Evolutionary conservation across 352 stramenopile species (phyloP), one percentile per base, ranked within the genome.

Genomic region (Globisporangium carolinianum): DNA sequence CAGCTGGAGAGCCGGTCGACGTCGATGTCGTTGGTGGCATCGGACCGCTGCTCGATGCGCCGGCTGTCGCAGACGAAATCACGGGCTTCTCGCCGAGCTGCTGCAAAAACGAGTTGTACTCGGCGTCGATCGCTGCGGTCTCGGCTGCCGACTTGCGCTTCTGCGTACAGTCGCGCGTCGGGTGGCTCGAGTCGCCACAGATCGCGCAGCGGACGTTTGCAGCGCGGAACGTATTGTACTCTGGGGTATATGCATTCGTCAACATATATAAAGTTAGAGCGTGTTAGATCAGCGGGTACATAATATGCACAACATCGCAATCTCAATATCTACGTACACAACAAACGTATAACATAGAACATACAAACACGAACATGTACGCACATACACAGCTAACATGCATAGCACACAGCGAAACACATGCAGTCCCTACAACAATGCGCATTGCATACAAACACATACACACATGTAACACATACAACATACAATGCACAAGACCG

Each of bases 171-270:
- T 99, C 97, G 42, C 96, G 72, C 14, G 97, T 99, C 9, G 95
- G 95, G 73, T 99, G 97, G 66, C 87, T 97, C 24, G 89, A 96
- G 68, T 99, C 97, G 17, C 97, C 97, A 76, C 97, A 99, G 63
- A 99, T 98, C 6, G 96, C 92, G 78, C 97, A 99, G 58, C 97
- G 97, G 15, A 99, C 83, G 41, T 95, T 76, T 41, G 90, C 88
- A 17, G 83, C 60, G 61, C 88, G 86, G 59, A 97, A 88, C 39
- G 51, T 18, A 2, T 73, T 78, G 42, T 17, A 3, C 53, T 83
- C 82, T 49, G 60, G 61, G 72, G 60, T 49, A 67, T 61, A 32
- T 32, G 3, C 24, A 32, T 32, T 32, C 24, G 24, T 32, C 24
- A 32, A 32, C 24, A 32, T 32, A 32, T 32, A 32, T 32, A 32